Percentiles rank a stretch among this genome's conserved stretches.
Evolutionary conservation across 2,329 filamentous ascomycete species (phyloP).

Genomic region (Mycosphaerella sp.): DNA sequence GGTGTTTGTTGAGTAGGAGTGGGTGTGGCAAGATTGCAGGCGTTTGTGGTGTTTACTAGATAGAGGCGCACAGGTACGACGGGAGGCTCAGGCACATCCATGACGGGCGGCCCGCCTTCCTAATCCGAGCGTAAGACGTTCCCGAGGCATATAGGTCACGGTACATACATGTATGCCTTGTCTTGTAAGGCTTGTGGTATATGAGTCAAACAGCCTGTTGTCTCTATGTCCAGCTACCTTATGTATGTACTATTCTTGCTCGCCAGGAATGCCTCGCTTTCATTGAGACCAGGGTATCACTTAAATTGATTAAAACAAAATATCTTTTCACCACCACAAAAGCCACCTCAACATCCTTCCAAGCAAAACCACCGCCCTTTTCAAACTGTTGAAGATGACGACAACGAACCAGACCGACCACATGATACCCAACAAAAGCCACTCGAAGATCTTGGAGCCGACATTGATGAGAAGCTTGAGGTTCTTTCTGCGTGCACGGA

Average conservation of each 20-base stretch:
- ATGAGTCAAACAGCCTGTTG: neutral
- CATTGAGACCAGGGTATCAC: slow-evolving; percentile 13
- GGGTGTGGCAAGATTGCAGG: neutral
- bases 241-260: too few relatives aligned
- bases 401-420: slow-evolving; percentile 94
- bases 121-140: neutral
- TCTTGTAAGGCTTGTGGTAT: too few relatives aligned
- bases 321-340: slow-evolving; percentile 58
- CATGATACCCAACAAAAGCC: slow-evolving; percentile 80
- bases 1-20: neutral
- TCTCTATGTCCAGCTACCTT: neutral
- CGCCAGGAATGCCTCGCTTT: slow-evolving; percentile 3
- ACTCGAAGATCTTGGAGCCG: slow-evolving; percentile 79
- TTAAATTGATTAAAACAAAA: slow-evolving; percentile 5
- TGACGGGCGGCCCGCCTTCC: neutral
- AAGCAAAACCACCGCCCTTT: slow-evolving; percentile 56
- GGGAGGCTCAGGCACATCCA: neutral
- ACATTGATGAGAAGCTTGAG: slow-evolving; percentile 69
- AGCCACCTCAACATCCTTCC: slow-evolving; percentile 67
- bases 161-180: neutral
- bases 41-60: neutral
- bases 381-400: slow-evolving; percentile 62
- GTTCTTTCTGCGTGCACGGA: slow-evolving; percentile 66
- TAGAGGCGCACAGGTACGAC: neutral
- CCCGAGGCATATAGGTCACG: too few relatives aligned